Percentiles rank a stretch among this genome's conserved stretches.
phyloP scores from a whole-genome alignment of 768 basidiomycete genomes.

The Lactarius tabidus region DNA sequence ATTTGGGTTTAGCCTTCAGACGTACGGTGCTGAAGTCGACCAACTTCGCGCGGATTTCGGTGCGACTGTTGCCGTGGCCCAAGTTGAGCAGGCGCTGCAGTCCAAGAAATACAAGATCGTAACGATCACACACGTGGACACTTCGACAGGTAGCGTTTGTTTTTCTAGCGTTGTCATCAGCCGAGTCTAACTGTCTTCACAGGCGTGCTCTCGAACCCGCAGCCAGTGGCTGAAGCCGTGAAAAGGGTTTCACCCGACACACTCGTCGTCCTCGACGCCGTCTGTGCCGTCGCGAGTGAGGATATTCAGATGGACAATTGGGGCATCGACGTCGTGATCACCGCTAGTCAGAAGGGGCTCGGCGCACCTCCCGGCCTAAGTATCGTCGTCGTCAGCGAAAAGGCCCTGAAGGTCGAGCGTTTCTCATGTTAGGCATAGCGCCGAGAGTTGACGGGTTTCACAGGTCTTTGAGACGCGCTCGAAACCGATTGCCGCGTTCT shows the following conservation, averaged over 20 bases:
- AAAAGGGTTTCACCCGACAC: constrained; percentile 78
- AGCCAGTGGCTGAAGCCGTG: constrained; percentile 69
- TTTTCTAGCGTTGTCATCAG: background rate
- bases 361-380: constrained; percentile 91
- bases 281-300: constrained; percentile 94
- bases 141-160: constrained; percentile 62
- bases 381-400: constrained; percentile 75
- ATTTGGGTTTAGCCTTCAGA: constrained; percentile 52
- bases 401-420: constrained; percentile 58
- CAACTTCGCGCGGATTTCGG: constrained; percentile 84
- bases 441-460: background rate
- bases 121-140: constrained; percentile 95
- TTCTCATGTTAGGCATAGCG: background rate
- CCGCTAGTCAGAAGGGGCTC: constrained; percentile 89
- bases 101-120: constrained; percentile 82
- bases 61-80: constrained; percentile 55
- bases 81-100: constrained; percentile 65
- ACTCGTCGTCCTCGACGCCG: constrained; percentile 85
- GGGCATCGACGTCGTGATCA: constrained; percentile 85
- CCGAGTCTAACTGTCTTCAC: constrained; percentile 11
- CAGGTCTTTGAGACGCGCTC: constrained; percentile 60
- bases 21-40: constrained; percentile 86
- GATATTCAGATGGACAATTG: constrained; percentile 93
- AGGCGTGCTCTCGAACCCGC: constrained; percentile 84
- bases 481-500: constrained; percentile 70